These are phyloP conservation scores for Phytophthora vignae DNA, from an alignment of 352 stramenopile species.

Conservation along the genomic window DNA sequence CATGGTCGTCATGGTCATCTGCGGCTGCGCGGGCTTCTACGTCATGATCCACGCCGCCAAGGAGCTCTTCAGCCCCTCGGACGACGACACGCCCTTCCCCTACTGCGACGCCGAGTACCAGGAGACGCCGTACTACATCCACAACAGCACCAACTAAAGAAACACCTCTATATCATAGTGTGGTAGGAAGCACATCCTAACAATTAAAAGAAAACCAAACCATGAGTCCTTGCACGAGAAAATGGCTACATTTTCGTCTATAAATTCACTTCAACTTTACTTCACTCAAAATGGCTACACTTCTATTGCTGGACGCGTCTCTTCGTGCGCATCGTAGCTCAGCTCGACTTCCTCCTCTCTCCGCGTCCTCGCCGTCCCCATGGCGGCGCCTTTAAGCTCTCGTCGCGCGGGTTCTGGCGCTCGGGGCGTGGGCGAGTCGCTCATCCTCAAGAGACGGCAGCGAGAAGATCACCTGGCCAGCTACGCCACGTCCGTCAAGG, in stretches of 20 bases:
- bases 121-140: conserved; percentile 30
- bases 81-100: conserved; percentile 33
- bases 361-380: not conserved
- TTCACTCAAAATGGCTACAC: not conserved
- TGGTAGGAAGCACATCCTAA: conserved; percentile 3
- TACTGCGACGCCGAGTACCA: conserved; percentile 29
- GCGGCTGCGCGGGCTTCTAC: conserved; percentile 57
- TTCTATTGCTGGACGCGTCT: not conserved
- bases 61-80: conserved; percentile 54
- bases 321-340: not conserved
- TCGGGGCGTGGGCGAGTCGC: conserved; percentile 70
- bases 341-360: not conserved
- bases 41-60: conserved; percentile 57
- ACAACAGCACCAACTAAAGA: conserved; percentile 31
- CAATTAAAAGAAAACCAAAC: conserved; percentile 9
- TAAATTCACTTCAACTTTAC: not conserved
- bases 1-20: conserved; percentile 53
- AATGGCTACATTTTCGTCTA: not conserved
- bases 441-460: conserved; percentile 78
- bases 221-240: not conserved
- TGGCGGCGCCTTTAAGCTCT: conserved; percentile 25
- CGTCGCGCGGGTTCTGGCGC: conserved; percentile 17
- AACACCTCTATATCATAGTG: conserved; percentile 20
- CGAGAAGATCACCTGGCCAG: conserved; percentile 70
- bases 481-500: conserved; percentile 64